These are phyloP conservation scores for Hypoxylon sp. DNA, from an alignment of 2,329 filamentous ascomycete species.

Conservation along the genomic window DNA sequence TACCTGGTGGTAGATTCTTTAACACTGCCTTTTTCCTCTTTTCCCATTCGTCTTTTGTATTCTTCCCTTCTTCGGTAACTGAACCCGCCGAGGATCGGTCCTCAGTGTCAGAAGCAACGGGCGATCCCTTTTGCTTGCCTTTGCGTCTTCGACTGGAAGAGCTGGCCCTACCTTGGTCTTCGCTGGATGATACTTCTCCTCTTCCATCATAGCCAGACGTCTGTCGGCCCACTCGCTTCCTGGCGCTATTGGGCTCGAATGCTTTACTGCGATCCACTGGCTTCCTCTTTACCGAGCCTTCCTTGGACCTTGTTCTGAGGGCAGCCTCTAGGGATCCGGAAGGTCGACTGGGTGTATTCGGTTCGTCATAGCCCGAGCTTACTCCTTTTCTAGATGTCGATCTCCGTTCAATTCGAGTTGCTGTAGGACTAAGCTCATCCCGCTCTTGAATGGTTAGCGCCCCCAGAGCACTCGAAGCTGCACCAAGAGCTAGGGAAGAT, in stretches of 20 bases:
- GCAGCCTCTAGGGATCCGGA: conserved; percentile 30
- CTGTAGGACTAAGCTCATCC: conserved; percentile 41
- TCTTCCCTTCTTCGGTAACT: conserved; percentile 58
- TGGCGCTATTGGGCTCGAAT: conserved; percentile 49
- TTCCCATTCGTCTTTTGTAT: conserved; percentile 70
- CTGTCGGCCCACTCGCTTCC: conserved; percentile 42
- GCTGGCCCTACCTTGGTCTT: conserved; percentile 43
- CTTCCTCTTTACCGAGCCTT: conserved; percentile 43
- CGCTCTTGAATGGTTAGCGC: conserved; percentile 54
- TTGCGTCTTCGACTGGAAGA: conserved; percentile 48
- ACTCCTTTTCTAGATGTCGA: conserved; percentile 39
- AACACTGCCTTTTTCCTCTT: conserved; percentile 75
- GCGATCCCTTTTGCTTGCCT: conserved; percentile 60
- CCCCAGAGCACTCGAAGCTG: conserved; percentile 69
- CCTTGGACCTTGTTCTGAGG: conserved; percentile 39
- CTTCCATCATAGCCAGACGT: conserved; percentile 37
- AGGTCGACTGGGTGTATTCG: conserved; percentile 32
- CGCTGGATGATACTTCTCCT: conserved; percentile 42
- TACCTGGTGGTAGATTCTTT: conserved; percentile 83
- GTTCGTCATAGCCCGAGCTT: conserved; percentile 43
- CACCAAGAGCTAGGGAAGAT: conserved; percentile 68
- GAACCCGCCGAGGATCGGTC: conserved; percentile 63
- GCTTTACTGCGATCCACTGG: conserved; percentile 33
- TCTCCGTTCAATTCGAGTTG: conserved; percentile 38
- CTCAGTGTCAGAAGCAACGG: conserved; percentile 61